Evolutionary conservation across 2,329 filamentous ascomycete species (phyloP), one percentile per base, ranked within the genome.

Genomic region (Cladosporium cucumerinum): DNA sequence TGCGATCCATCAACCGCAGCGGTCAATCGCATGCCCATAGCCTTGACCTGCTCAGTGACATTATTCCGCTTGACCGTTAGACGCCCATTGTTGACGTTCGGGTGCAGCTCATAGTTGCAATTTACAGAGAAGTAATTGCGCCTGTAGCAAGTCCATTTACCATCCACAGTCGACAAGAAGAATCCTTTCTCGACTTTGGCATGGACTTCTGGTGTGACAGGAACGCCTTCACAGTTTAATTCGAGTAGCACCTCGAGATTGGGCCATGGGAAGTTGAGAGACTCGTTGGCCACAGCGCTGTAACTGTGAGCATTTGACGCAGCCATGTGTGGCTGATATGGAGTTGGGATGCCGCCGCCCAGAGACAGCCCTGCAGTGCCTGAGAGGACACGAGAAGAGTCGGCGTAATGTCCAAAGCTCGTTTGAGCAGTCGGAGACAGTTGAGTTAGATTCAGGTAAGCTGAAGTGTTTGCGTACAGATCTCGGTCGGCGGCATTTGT

Each of bases 81-180:
- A 28, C 87, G 84, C 18, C 79, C 78, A 11, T 85, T 81, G 63
- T 71, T 82, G 75, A 73, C 82, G 82, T 79, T 88, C 78, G 90
- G 90, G 48, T 83, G 82, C 26, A 97, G 80, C 14, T 84, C 85
- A 77, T 89, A 97, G 3, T 89, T 91, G 76, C 91, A 94, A 60
- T 89, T 86, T 61, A 95, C 92, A 0, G 91, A 89, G 75, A 97
- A 95, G 78, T 97, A 97, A 76, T 97, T 97, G 51, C 93, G 85
- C 36, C 93, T 85, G 75, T 97, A 97, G 79, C 93, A 96, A 0
- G 93, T 97, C 92, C 92, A 97, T 71, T 93, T 91, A 21, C 86
- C 84, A 63, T 96, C 93, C 0, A 55, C 60, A 18, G 69, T 85
- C 39, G 81, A 80, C 58, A 88, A 81, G 75, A 97, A 96, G 78